phyloP scores from a whole-genome alignment of 2,329 filamentous ascomycete species.

The Colletotrichum euphorbiae region DNA sequence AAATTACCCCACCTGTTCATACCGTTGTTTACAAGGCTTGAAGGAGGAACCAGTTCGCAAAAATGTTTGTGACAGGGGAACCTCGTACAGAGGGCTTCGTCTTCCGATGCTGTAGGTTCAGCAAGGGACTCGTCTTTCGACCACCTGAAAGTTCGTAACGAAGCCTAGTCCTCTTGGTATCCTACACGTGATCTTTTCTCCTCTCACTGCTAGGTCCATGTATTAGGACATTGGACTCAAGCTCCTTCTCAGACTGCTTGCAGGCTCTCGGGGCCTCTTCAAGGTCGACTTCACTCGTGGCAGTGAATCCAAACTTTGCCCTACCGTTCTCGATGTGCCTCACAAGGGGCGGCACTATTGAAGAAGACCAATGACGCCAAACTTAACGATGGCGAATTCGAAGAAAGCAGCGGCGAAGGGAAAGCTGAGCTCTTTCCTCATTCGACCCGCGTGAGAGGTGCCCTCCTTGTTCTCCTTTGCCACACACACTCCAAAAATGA shows the following conservation, averaged over 20 bases:
- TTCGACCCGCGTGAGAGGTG: no score
- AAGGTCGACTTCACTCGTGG: no score
- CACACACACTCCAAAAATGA: no score
- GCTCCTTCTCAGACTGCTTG: constrained; percentile 42
- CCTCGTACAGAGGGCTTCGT: neutral
- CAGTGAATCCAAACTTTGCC: no score
- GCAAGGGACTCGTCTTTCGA: neutral
- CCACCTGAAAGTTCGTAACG: neutral
- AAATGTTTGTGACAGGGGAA: neutral
- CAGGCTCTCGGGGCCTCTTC: constrained; percentile 46
- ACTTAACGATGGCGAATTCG: no score
- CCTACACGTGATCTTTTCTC: neutral
- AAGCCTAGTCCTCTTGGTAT: constrained; percentile 12
- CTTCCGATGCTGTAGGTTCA: neutral
- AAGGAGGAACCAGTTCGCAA: neutral
- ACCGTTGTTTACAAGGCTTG: neutral
- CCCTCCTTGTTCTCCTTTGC: no score
- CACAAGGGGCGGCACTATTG: no score
- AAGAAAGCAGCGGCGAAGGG: no score
- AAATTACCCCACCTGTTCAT: neutral
- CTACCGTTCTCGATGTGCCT: no score
- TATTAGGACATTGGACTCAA: constrained; percentile 42
- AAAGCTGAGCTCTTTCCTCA: no score
- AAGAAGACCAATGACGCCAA: no score
- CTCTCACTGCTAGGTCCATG: constrained; percentile 13